Evolutionary conservation across 176 grass and related monocot genomes (phyloP).

Genomic region (Thalia dealbata): DNA sequence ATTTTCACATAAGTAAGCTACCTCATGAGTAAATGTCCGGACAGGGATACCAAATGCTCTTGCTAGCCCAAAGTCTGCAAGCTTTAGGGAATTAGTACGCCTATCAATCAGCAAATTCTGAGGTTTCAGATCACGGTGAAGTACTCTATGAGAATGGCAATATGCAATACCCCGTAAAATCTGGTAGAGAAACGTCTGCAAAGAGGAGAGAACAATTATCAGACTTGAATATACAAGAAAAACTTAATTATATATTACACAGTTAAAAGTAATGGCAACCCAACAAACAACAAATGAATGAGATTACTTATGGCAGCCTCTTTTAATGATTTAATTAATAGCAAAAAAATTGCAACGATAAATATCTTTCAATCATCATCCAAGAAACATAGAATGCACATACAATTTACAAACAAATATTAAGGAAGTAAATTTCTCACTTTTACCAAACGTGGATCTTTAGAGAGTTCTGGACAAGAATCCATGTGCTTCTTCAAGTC

Average conservation of each 20-base stretch:
- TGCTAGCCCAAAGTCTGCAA: conserved; percentile 9
- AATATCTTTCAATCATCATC: not conserved
- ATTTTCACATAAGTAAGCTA: not conserved
- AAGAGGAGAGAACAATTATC: not conserved
- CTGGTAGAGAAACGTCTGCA: conserved; percentile 72
- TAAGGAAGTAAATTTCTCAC: conserved; percentile 15
- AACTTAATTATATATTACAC: not conserved
- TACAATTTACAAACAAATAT: not conserved
- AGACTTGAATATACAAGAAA: not conserved
- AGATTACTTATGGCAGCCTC: not conserved
- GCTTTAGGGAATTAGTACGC: not conserved
- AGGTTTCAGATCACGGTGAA: conserved; percentile 41
- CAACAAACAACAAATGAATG: not conserved
- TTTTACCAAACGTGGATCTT: conserved; percentile 57
- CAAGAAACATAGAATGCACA: not conserved
- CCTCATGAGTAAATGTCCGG: conserved; percentile 8
- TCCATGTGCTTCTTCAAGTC: conserved; percentile 99
- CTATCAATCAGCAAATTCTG: conserved; percentile 9
- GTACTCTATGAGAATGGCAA: conserved; percentile 88
- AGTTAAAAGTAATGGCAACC: not conserved
- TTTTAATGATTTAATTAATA: not conserved
- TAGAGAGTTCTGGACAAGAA: conserved; percentile 58
- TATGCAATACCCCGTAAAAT: conserved; percentile 70
- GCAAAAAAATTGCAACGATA: not conserved
- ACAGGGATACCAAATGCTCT: conserved; percentile 6